Evolutionary conservation across 192 early-diverging fungal genomes (phyloP).

Genomic region (Rhizophagus clarus): DNA sequence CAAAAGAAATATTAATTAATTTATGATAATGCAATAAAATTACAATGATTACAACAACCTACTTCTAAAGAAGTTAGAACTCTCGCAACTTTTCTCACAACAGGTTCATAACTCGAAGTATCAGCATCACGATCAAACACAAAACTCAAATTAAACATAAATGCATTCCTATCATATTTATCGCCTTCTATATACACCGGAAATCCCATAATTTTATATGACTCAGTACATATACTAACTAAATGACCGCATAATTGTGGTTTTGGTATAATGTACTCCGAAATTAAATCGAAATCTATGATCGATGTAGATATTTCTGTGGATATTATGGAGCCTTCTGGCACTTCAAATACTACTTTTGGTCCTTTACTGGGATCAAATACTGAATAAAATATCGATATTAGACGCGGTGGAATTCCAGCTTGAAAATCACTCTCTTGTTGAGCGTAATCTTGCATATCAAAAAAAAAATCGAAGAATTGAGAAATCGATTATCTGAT

Average conservation of each 20-base stretch:
- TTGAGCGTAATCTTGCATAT: slow-evolving; percentile 28
- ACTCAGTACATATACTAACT: slow-evolving; percentile 68
- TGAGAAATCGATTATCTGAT: background rate
- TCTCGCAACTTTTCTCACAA: slow-evolving; percentile 85
- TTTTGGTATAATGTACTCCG: slow-evolving; percentile 87
- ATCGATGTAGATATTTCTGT: slow-evolving; percentile 39
- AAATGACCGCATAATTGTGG: slow-evolving; percentile 72
- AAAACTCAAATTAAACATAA: slow-evolving; percentile 95
- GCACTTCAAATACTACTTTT: slow-evolving; percentile 73
- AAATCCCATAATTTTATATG: slow-evolving; percentile 73
- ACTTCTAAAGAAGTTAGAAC: slow-evolving; percentile 82
- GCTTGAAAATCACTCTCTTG: slow-evolving; percentile 26
- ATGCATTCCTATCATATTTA: slow-evolving; percentile 76
- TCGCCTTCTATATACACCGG: slow-evolving; percentile 66
- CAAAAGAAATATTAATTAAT: background rate
- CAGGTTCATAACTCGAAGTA: slow-evolving; percentile 81
- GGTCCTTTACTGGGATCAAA: slow-evolving; percentile 81
- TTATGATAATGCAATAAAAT: background rate
- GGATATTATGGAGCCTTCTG: slow-evolving; percentile 66
- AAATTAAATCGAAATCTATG: slow-evolving; percentile 77
- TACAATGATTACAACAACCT: slow-evolving; percentile 33
- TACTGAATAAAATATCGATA: slow-evolving; percentile 79
- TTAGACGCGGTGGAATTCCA: slow-evolving; percentile 55
- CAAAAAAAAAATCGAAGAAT: background rate
- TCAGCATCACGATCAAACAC: slow-evolving; percentile 86